Conservation (phyloP, 2,329 filamentous ascomycete species). For the Neoscytalidium dimidiatum region DNA sequence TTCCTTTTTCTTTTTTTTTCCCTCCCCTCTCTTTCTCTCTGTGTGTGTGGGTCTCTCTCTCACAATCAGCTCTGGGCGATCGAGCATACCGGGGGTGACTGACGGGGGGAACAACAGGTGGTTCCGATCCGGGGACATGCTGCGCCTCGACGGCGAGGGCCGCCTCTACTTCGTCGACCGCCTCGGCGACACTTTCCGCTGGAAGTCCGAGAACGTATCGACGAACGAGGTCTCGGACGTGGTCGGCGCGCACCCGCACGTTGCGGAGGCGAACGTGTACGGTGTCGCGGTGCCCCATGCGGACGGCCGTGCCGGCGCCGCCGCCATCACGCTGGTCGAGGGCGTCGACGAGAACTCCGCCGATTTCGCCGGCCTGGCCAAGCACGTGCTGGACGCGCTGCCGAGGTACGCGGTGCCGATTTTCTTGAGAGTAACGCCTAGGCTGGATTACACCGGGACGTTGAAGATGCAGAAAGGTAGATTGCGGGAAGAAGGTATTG, state of each 20-base stretch:
- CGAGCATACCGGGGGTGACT: background rate
- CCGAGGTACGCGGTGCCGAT: conserved; percentile 50
- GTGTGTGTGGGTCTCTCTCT: too few species aligned
- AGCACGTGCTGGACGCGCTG: conserved; percentile 41
- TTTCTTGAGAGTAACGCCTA: conserved; percentile 43
- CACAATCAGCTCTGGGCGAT: too few species aligned
- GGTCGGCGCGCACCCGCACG: conserved; percentile 45
- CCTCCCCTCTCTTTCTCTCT: background rate
- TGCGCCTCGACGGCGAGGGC: conserved; percentile 47
- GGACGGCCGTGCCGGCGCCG: conserved; percentile 56
- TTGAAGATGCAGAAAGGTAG: conserved; percentile 49
- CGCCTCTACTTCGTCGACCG: conserved; percentile 53
- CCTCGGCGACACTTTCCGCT: conserved; percentile 52
- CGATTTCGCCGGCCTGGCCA: conserved; percentile 38
- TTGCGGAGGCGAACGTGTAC: conserved; percentile 53
- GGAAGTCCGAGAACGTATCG: conserved; percentile 53
- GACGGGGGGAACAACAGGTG: conserved; percentile 31
- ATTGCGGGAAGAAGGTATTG: conserved; percentile 46
- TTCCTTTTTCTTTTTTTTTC: too few species aligned
- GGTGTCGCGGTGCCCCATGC: conserved; percentile 49
- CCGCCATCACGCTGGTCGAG: conserved; percentile 42
- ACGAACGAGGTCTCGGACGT: conserved; percentile 51
- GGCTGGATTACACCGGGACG: conserved; percentile 48
- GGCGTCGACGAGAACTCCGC: conserved; percentile 33
- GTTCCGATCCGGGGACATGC: conserved; percentile 51